phyloP scores from a whole-genome alignment of 768 basidiomycete species.

The Psilocybe cyanescens region DNA sequence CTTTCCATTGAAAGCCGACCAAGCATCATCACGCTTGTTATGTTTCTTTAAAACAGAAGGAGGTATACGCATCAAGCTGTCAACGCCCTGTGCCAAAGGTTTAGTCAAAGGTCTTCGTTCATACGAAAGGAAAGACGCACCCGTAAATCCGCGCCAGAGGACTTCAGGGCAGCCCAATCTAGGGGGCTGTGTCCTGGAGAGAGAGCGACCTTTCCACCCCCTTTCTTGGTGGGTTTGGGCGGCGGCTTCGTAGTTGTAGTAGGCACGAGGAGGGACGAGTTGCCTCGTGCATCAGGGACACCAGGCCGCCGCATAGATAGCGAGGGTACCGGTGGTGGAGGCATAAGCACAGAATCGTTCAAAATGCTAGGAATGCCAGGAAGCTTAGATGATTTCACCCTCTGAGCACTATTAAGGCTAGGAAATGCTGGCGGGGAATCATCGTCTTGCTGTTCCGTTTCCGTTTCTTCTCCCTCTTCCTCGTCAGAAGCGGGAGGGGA shows the following conservation, averaged over 20 bases:
- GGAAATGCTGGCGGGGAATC: constrained; percentile 79
- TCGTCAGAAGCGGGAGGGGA: constrained; percentile 49
- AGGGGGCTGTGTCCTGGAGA: constrained; percentile 90
- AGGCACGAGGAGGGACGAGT: constrained; percentile 55
- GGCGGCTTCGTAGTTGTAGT: constrained; percentile 67
- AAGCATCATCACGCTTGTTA: constrained; percentile 85
- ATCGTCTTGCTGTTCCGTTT: constrained; percentile 44
- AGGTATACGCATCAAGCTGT: constrained; percentile 68
- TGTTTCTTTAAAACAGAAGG: constrained; percentile 81
- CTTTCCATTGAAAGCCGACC: constrained; percentile 90
- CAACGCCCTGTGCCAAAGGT: constrained; percentile 64
- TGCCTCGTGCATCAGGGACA: constrained; percentile 32
- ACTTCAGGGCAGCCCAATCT: constrained; percentile 92
- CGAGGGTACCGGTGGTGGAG: constrained; percentile 49
- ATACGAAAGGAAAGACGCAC: constrained; percentile 43
- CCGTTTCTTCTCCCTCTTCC: constrained; percentile 40
- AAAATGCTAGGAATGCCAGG: constrained; percentile 34
- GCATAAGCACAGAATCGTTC: constrained; percentile 57
- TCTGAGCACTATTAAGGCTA: constrained; percentile 71
- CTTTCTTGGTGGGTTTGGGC: constrained; percentile 54
- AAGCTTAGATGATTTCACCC: constrained; percentile 39
- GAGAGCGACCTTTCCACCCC: constrained; percentile 78
- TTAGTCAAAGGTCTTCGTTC: background rate
- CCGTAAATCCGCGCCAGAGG: constrained; percentile 78
- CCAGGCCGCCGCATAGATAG: constrained; percentile 45